Evolutionary conservation across 148 eudicot species (phyloP).

Genomic region (Rhododendron williamsianum): DNA sequence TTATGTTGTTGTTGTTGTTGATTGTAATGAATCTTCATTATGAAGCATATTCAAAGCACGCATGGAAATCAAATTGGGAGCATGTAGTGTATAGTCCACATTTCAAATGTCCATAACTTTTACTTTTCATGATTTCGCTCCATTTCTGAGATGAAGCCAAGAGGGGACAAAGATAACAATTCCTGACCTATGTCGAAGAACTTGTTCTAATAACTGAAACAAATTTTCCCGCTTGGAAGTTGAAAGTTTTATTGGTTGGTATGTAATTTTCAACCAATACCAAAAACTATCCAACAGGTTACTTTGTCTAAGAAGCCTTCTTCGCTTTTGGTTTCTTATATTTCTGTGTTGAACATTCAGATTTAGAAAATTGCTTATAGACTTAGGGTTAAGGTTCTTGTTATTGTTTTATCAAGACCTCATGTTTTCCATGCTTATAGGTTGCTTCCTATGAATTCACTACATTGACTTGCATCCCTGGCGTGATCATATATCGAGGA

Average conservation of each 20-base stretch:
- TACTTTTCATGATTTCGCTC: neutral
- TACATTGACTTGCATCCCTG: slow-evolving; percentile 99
- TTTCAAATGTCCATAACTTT: neutral
- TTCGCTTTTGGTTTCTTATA: neutral
- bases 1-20: neutral
- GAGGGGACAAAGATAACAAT: neutral
- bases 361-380: neutral
- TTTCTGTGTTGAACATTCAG: neutral
- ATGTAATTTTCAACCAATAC: neutral
- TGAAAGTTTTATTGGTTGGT: neutral
- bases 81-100: neutral
- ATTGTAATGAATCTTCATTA: neutral
- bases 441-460: slow-evolving; percentile 99
- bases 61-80: neutral
- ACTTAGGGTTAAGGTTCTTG: neutral
- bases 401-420: neutral
- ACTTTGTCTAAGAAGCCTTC: neutral
- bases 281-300: neutral
- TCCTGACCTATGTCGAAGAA: neutral
- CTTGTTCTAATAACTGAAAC: neutral
- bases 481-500: slow-evolving; percentile 91
- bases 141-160: neutral
- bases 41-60: neutral
- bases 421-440: slow-evolving; percentile 34
- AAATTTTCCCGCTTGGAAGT: neutral